Percentiles rank a stretch among this genome's conserved stretches.
Conservation (phyloP, 2,329 filamentous ascomycete species). For the Neospermospora avenae region DNA sequence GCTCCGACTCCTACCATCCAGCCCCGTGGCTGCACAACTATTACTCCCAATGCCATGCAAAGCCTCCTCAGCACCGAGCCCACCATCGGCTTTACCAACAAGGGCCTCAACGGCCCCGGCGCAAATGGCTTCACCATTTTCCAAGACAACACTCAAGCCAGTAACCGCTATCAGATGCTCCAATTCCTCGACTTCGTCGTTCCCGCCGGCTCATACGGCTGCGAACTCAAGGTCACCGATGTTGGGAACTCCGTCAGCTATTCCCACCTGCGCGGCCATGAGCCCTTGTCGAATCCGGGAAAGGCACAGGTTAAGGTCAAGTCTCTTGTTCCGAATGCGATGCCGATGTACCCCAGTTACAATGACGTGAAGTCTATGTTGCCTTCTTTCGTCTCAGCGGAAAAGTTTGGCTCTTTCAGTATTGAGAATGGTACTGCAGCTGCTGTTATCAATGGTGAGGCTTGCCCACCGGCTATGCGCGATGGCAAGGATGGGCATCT, state of each 20-base stretch:
- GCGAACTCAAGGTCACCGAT: conserved; percentile 16
- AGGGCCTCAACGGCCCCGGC: background rate
- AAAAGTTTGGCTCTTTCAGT: conserved; percentile 3
- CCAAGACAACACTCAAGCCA: conserved; percentile 10
- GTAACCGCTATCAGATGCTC: background rate
- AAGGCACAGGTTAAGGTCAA: conserved; percentile 1
- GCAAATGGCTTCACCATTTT: background rate
- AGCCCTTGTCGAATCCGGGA: background rate
- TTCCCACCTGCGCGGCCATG: background rate
- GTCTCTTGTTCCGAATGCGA: conserved; percentile 6
- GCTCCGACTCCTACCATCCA: conserved; percentile 1
- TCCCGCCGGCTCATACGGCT: conserved; percentile 8
- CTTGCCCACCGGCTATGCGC: background rate
- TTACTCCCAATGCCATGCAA: conserved; percentile 8
- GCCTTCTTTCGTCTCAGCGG: background rate
- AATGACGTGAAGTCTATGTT: conserved; percentile 3
- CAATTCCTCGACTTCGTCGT: conserved; percentile 17
- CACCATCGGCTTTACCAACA: background rate
- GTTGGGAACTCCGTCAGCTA: background rate
- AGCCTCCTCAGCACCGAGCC: conserved; percentile 9
- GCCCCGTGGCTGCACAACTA: conserved; percentile 14
- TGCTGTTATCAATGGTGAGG: conserved; percentile 7
- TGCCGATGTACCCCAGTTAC: background rate
- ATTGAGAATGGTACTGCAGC: background rate
- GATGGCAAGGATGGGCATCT: conserved; percentile 4